Base-by-base conservation (phyloP, 306 rosid species). In the Rubus parviflorus region DNA sequence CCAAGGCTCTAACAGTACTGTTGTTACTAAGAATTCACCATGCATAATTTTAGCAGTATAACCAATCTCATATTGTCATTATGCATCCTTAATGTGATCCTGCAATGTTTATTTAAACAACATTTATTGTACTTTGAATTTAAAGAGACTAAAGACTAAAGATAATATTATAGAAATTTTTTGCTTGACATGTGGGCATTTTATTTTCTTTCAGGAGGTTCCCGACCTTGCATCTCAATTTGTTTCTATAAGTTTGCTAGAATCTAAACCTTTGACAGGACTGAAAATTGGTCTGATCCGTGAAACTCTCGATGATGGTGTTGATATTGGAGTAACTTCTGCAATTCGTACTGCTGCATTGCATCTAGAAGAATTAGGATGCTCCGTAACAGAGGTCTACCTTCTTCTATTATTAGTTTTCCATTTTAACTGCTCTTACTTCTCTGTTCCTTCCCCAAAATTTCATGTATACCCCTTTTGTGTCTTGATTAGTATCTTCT, bases 311-410 rank as follows among this genome's bases (percentile, higher is more conserved):
- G 91, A 84, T 11, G 89, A 88, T 10, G 99, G 99, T 77, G 96
- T 95, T 87, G 97, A 92, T 75, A 75, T 81, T 68, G 91, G 88
- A 77, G 96, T 95, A 61, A 76, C 80, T 76, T 86, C 97, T 68
- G 81, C 92, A 76, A 88, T 95, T 58, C 91, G 88, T 73, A 85
- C 83, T 70, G 97, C 99, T 79, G 94, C 96, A 85, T 79, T 83
- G 45, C 99, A 90, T 87, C 94, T 95, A 16, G 97, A 92, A 89
- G 96, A 87, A 82, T 81, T 95, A 77, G 99, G 99, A 83, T 90
- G 97, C 87, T 66, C 86, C 66, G 83, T 95, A 43, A 86, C 89
- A 0, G 99, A 95, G 97, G 99, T 95, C 48, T 48, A 19, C 68
- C 42, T 82, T 60, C 53, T 54, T 72, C n/a, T 35, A 17, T 78